Percentiles rank a stretch among this genome's conserved stretches.
phyloP scores from a whole-genome alignment of 2,329 filamentous ascomycete species.

The Thelonectria discophora region DNA sequence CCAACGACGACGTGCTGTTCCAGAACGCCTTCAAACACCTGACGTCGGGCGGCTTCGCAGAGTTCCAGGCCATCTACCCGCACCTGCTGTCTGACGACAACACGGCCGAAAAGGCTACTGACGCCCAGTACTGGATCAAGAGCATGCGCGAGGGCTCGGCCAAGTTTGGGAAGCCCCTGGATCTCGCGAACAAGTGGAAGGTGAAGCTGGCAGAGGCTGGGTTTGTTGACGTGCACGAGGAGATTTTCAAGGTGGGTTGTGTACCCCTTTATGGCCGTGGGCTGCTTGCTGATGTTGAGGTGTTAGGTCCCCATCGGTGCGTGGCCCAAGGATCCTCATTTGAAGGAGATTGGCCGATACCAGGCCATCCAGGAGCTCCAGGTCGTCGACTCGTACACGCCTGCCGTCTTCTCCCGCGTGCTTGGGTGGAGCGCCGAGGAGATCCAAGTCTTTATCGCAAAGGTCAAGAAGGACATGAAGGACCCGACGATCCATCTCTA shows the following conservation, averaged over 20 bases:
- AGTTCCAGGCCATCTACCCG: constrained; percentile 7
- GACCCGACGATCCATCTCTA: constrained; percentile 9
- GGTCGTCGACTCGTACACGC: constrained; percentile 7
- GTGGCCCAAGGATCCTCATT: constrained; percentile 2
- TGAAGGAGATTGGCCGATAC: constrained; percentile 11
- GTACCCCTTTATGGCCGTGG: neutral
- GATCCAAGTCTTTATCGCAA: constrained; percentile 8
- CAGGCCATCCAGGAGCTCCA: constrained; percentile 4
- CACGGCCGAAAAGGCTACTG: constrained; percentile 3
- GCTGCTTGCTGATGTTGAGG: neutral
- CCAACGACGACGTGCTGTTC: constrained; percentile 7
- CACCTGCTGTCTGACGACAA: constrained; percentile 1
- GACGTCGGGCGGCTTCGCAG: constrained; percentile 8
- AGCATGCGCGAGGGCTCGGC: constrained; percentile 3
- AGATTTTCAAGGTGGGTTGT: constrained; percentile 18
- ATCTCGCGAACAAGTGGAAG: constrained; percentile 8
- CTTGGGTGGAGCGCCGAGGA: constrained; percentile 3
- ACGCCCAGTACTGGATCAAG: constrained; percentile 13
- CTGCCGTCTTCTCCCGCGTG: constrained; percentile 1
- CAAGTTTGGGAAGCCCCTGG: constrained; percentile 15
- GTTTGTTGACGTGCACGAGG: constrained; percentile 21
- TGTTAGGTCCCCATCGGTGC: neutral
- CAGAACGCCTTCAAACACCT: constrained; percentile 12
- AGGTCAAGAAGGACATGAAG: constrained; percentile 9
- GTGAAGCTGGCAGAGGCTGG: constrained; percentile 7